Evolutionary conservation across 2,329 filamentous ascomycete species (phyloP).

Genomic region (Penicillium frequentans): DNA sequence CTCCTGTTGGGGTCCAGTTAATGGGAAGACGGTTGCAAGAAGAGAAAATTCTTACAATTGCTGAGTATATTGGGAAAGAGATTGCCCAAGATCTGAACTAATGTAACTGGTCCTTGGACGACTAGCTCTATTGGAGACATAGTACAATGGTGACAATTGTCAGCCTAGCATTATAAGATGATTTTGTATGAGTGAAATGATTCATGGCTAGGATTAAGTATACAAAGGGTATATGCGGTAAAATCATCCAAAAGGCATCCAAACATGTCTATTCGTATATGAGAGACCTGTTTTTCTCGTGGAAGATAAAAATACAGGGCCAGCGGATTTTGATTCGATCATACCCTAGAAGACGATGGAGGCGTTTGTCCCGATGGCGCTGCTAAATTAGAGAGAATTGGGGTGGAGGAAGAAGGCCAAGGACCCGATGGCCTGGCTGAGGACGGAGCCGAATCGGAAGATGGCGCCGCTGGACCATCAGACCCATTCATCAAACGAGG

Average conservation of each 20-base stretch:
- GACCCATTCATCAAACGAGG: constrained; percentile 39
- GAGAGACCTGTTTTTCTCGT: no score
- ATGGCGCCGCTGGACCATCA: constrained; percentile 13
- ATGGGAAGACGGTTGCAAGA: constrained; percentile 53
- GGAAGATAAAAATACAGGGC: neutral
- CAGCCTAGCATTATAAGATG: neutral
- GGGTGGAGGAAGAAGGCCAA: constrained; percentile 20
- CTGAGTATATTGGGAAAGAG: constrained; percentile 39
- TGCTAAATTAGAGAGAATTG: constrained; percentile 25
- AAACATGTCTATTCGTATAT: neutral
- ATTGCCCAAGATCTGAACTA: constrained; percentile 7
- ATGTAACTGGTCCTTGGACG: neutral
- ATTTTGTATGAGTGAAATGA: neutral
- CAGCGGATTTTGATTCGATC: neutral
- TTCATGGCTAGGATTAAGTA: neutral
- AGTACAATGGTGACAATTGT: neutral
- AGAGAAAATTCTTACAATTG: constrained; percentile 51
- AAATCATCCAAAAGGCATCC: neutral
- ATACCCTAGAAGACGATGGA: constrained; percentile 14
- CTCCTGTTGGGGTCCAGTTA: constrained; percentile 50
- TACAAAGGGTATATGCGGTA: neutral
- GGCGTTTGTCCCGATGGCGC: constrained; percentile 25
- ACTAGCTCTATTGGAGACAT: neutral
- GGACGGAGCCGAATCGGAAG: constrained; percentile 7
- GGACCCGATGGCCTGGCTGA: constrained; percentile 8